Evolutionary conservation across 1,284 basidiomycete genomes (phyloP).

Genomic region (Flammula alnicola): DNA sequence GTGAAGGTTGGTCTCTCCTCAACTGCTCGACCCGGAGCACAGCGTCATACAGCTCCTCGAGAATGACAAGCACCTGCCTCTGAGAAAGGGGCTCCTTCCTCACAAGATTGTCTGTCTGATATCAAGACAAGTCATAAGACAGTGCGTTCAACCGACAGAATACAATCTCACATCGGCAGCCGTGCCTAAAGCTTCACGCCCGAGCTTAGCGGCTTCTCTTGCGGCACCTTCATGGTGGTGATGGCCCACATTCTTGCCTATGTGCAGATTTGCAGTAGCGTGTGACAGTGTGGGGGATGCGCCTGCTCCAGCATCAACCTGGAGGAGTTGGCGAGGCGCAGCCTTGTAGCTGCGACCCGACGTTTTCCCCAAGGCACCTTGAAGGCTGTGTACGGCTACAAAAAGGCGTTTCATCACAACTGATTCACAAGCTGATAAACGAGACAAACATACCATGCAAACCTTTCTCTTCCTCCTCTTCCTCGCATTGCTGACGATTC

Average conservation of each 20-base stretch:
- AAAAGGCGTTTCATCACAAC: slow-evolving; percentile 3
- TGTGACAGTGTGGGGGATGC: slow-evolving; percentile 58
- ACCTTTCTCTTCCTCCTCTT: slow-evolving; percentile 84
- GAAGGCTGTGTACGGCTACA: slow-evolving; percentile 78
- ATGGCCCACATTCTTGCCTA: slow-evolving; percentile 54
- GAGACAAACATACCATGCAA: slow-evolving; percentile 56
- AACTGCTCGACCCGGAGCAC: slow-evolving; percentile 89
- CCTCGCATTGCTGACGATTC: slow-evolving; percentile 92
- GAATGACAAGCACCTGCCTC: slow-evolving; percentile 77
- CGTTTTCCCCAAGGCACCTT: slow-evolving; percentile 95
- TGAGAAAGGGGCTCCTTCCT: slow-evolving; percentile 76
- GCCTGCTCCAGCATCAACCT: slow-evolving; percentile 68
- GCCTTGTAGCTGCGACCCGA: slow-evolving; percentile 91
- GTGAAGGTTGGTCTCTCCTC: slow-evolving; percentile 75
- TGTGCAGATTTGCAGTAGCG: slow-evolving; percentile 51
- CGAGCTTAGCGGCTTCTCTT: slow-evolving; percentile 73
- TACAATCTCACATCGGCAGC: slow-evolving; percentile 50
- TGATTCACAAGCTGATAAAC: background rate
- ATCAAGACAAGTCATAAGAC: background rate
- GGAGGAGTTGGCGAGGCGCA: slow-evolving; percentile 93
- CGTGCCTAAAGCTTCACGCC: slow-evolving; percentile 66
- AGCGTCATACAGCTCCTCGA: slow-evolving; percentile 89
- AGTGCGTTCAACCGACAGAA: background rate
- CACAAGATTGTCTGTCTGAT: slow-evolving; percentile 58
- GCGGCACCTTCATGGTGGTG: slow-evolving; percentile 56